Evolutionary conservation across 2,329 filamentous ascomycete genomes (phyloP), one percentile per base, ranked within the genome.

Genomic region (Pseudopyricularia cyperi): DNA sequence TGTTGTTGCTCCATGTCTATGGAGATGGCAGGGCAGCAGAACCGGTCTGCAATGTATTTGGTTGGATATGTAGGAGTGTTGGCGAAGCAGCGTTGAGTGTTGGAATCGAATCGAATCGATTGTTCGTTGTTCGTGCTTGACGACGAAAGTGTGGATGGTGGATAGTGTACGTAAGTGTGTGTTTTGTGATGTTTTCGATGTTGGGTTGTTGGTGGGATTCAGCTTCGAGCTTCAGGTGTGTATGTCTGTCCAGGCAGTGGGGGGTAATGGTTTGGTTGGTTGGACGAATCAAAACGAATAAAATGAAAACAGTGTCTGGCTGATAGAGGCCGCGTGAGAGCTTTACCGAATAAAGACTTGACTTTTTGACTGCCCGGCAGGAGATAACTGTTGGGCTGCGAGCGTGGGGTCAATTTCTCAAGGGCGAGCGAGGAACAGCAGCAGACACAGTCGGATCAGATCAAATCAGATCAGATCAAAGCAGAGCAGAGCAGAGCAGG

Each of bases 1-100:
- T 78, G 77, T 68, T 83, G 76, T 66, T 82, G 81, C 65, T 82
- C 82, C 83, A 87, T 87, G 66, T 59, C 67, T 73, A 48, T 19
- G 37, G 37, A 42, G 37, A 42, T 42, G 37, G 7, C 37, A 42
- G 22, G 37, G 37, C 37, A 42, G 37, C 37, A 42, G 37, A 42
- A 42, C 37, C 37, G 22, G 37, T n/a, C 37, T 42, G 37, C 37
- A 42, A n/a, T n/a, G n/a, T 42, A 33, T 33, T 33, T 7, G n/a
- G n/a, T n/a, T n/a, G n/a, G n/a, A n/a, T n/a, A 33, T 12, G 32
- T 33, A 42, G 22, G 15, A 22, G 17, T 42, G n/a, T 42, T 42
- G 37, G 37, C 17, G 37, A 19, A 19, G 37, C 37, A 42, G 22
- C 17, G n/a, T 42, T 22, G 7, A 42, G 37, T 42, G 37, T 42